These are phyloP conservation scores for Globisporangium ultimum DNA, from an alignment of 352 stramenopile species.

Conservation along the genomic window DNA sequence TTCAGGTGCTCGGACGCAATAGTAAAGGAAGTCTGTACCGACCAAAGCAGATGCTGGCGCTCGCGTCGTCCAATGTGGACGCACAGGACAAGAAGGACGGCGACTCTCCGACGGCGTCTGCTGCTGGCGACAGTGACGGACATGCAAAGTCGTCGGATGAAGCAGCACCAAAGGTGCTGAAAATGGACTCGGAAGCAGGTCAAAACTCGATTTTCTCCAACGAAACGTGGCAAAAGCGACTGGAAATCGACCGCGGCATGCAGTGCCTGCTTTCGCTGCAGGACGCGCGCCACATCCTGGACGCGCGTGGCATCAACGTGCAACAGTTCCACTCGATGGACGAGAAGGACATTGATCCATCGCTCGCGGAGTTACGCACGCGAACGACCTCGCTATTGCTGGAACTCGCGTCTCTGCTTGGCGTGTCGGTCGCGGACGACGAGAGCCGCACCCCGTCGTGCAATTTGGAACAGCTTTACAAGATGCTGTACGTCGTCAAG, in stretches of 20 bases:
- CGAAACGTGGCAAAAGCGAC: conserved; percentile 66
- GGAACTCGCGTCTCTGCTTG: conserved; percentile 60
- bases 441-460: conserved; percentile 34
- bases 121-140: background rate
- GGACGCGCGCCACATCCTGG: conserved; percentile 76
- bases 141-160: background rate
- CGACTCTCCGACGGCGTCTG: conserved; percentile 11
- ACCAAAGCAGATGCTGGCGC: conserved; percentile 63
- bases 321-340: conserved; percentile 85
- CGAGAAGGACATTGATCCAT: conserved; percentile 61
- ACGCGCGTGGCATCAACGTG: conserved; percentile 80
- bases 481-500: conserved; percentile 57
- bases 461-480: conserved; percentile 47
- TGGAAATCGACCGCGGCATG: conserved; percentile 70
- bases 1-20: conserved; percentile 75
- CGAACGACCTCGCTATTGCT: conserved; percentile 68
- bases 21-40: conserved; percentile 77
- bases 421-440: conserved; percentile 32
- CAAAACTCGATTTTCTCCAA: conserved; percentile 71
- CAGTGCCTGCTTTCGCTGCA: conserved; percentile 78
- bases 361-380: conserved; percentile 59
- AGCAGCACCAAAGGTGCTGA: conserved; percentile 42
- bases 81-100: conserved; percentile 9
- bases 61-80: conserved; percentile 21
- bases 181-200: conserved; percentile 40